Evolutionary conservation across 345 rosid genomes (phyloP).

Genomic region (Murraya paniculata): DNA sequence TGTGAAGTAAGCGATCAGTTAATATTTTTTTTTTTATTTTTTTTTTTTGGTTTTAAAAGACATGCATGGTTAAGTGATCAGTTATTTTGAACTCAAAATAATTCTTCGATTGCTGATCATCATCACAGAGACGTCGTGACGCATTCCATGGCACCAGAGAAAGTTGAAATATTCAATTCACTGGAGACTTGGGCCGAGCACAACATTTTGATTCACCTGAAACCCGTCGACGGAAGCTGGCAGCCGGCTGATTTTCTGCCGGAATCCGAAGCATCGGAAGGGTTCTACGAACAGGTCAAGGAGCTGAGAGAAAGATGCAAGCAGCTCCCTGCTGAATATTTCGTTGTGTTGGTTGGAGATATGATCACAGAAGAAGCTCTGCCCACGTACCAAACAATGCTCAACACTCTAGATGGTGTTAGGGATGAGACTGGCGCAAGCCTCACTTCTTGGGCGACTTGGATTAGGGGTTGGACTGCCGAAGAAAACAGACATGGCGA

Average conservation of each 20-base stretch:
- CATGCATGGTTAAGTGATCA: too few species aligned
- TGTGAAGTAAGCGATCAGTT: too few species aligned
- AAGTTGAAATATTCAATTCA: conserved; percentile 39
- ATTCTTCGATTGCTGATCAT: too few species aligned
- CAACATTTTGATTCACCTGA: conserved; percentile 31
- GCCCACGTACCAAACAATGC: conserved; percentile 39
- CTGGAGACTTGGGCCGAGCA: conserved; percentile 39
- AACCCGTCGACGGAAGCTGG: conserved; percentile 42
- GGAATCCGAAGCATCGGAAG: conserved; percentile 26
- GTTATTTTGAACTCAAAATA: too few species aligned
- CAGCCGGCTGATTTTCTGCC: conserved; percentile 43
- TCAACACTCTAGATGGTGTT: conserved; percentile 34
- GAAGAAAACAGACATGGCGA: conserved; percentile 45
- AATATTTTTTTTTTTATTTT: too few species aligned
- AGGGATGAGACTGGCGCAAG: conserved; percentile 41
- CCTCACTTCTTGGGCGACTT: conserved; percentile 32
- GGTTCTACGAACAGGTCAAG: conserved; percentile 32
- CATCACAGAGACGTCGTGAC: not conserved
- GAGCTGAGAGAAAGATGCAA: conserved; percentile 34
- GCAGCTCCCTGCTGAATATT: conserved; percentile 37
- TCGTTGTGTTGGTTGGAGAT: conserved; percentile 39
- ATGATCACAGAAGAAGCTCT: conserved; percentile 47
- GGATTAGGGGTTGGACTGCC: conserved; percentile 45
- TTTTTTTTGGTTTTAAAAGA: too few species aligned
- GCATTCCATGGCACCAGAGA: conserved; percentile 39